Evolutionary conservation across 345 rosid genomes (phyloP).

Genomic region (Kernera saxatilis): DNA sequence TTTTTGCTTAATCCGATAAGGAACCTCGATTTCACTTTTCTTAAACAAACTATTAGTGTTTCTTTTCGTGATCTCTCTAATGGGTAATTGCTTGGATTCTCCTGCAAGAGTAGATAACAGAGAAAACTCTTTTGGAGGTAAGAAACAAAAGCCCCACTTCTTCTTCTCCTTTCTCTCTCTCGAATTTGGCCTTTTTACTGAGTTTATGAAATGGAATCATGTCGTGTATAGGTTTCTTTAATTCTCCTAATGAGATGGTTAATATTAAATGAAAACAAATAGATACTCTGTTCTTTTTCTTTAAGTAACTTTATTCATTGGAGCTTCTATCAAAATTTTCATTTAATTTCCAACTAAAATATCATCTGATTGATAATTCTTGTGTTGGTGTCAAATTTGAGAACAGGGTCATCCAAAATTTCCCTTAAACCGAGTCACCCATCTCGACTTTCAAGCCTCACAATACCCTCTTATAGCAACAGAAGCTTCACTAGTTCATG

Average conservation of each 20-base stretch:
- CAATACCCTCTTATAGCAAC: conserved; percentile 52
- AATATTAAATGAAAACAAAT: background rate
- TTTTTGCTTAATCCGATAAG: background rate
- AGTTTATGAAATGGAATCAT: background rate
- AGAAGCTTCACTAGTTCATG: conserved; percentile 43
- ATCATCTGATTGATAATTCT: background rate
- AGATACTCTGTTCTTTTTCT: background rate
- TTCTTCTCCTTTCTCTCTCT: background rate
- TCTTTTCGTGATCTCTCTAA: conserved; percentile 4
- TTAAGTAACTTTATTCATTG: background rate
- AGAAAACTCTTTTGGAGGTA: conserved; percentile 39
- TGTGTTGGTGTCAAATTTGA: conserved; percentile 5
- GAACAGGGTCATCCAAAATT: conserved; percentile 47
- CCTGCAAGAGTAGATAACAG: conserved; percentile 51
- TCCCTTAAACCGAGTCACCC: conserved; percentile 53
- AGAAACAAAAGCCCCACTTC: background rate
- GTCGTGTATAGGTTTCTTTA: background rate
- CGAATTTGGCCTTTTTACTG: background rate
- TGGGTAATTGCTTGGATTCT: conserved; percentile 69
- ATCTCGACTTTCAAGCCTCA: conserved; percentile 52
- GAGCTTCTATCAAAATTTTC: background rate
- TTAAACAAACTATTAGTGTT: background rate
- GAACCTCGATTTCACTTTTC: background rate
- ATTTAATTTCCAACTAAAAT: background rate
- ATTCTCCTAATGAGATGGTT: background rate